Base-by-base conservation (phyloP, 164 flowering plant genomes). In the Litsea cubeba region DNA sequence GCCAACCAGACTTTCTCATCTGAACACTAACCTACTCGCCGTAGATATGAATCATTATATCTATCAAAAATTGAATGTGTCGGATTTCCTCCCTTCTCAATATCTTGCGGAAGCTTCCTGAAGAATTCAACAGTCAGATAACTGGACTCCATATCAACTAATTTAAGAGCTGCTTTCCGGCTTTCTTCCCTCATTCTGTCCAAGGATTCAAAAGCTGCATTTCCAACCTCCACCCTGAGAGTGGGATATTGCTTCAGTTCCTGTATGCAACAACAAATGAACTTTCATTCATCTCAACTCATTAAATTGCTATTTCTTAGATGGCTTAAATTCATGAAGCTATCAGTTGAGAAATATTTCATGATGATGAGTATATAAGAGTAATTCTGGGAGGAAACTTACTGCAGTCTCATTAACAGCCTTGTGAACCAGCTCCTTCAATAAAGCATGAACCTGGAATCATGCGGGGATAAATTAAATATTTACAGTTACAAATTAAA, bases 61-160 rank as follows among this genome's bases (percentile, higher is more conserved):
- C 98, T 80, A 68, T 95, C 98, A 76, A 93, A 93, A 76, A 95
- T 87, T 23, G 98, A 95, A 77, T 87, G 93, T 20, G 97, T 86
- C 64, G 97, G 97, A 74, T 95, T 91, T 81, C 98, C 98, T 14
- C 98, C 98, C 85, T 93, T 93, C 78, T 93, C 98, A 62, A 89
- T 82, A 82, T 95, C 98, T 79, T 91, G 97, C 51, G 97, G 98
- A 81, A 95, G 95, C 90, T 93, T 93, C 72, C 98, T 83, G 87
- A 95, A 95, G 86, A 93, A 95, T 71, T 93, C 98, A 67, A 95
- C 95, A 8, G 98, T 95, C 75, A 95, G 85, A 75, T 95, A 95
- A 75, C 90, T 82, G 72, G 85, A 82, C 82, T 95, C 98, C 97
- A 95, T 95, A 62, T 93, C 97, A 62, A 95, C 98, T 60, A 95